Conservation (phyloP, 106 monocot genomes). For the Agapanthus africanus region DNA sequence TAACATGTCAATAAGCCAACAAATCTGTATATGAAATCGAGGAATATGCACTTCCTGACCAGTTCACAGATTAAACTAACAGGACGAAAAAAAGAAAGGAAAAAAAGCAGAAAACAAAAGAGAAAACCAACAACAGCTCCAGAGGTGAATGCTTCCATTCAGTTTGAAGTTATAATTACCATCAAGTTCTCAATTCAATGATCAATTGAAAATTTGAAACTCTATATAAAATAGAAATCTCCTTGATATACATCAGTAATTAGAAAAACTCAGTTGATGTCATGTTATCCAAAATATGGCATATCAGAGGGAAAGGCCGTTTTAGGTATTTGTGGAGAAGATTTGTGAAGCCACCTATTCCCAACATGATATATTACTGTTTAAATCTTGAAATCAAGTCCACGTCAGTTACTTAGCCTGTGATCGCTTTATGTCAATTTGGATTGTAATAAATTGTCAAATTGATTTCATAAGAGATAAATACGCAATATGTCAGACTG, state of each 20-base stretch:
- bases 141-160: background rate
- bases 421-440: too few relatives aligned
- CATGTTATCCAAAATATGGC: background rate
- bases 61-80: background rate
- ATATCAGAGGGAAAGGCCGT: background rate
- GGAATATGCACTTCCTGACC: background rate
- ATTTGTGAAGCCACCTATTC: too few relatives aligned
- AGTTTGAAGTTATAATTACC: background rate
- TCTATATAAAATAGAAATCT: background rate
- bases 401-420: too few relatives aligned
- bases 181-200: background rate
- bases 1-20: conserved; percentile 1
- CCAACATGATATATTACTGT: too few relatives aligned
- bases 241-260: background rate
- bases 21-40: background rate
- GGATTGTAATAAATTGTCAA: too few relatives aligned
- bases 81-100: too few relatives aligned
- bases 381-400: too few relatives aligned
- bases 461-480: too few relatives aligned
- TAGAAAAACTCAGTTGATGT: background rate
- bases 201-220: too few relatives aligned
- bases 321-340: too few relatives aligned
- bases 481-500: too few relatives aligned
- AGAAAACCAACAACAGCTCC: background rate
- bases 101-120: background rate